phyloP scores from a whole-genome alignment of 495 filamentous ascomycete genomes.

The Lindgomyces ingoldianus region DNA sequence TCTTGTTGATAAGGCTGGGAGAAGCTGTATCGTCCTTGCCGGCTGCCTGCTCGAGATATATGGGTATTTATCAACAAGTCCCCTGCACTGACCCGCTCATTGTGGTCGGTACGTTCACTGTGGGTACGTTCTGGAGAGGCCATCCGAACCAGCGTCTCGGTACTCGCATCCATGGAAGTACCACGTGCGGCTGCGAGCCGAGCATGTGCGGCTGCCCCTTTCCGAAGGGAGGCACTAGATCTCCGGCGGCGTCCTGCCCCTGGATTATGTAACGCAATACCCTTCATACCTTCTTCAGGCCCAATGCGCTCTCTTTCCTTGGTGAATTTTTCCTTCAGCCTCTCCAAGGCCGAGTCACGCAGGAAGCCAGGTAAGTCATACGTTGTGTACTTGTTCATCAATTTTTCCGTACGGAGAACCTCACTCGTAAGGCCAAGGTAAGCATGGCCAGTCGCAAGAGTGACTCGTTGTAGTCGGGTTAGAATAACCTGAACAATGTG shows the following conservation, averaged over 20 bases:
- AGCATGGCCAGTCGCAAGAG: constrained; percentile 87
- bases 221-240: constrained; percentile 69
- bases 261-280: constrained; percentile 92
- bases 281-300: constrained; percentile 82
- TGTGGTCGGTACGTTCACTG: constrained; percentile 34
- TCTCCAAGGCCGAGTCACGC: constrained; percentile 76
- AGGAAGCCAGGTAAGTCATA: constrained; percentile 91
- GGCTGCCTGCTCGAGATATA: constrained; percentile 60
- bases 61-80: constrained; percentile 82
- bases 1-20: constrained; percentile 46
- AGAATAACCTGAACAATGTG: constrained; percentile 98
- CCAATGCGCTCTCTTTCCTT: constrained; percentile 79
- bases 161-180: constrained; percentile 21
- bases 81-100: constrained; percentile 51
- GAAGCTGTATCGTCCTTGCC: constrained; percentile 45
- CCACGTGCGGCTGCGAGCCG: constrained; percentile 37
- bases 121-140: constrained; percentile 22
- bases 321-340: constrained; percentile 91
- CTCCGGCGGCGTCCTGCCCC: constrained; percentile 63
- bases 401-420: constrained; percentile 84
- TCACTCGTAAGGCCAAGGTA: constrained; percentile 91
- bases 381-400: constrained; percentile 88
- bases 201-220: constrained; percentile 73
- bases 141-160: constrained; percentile 49
- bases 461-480: constrained; percentile 90